Evolutionary conservation across 2,329 filamentous ascomycete species (phyloP).

Genomic region (Chlorencoelia australis): DNA sequence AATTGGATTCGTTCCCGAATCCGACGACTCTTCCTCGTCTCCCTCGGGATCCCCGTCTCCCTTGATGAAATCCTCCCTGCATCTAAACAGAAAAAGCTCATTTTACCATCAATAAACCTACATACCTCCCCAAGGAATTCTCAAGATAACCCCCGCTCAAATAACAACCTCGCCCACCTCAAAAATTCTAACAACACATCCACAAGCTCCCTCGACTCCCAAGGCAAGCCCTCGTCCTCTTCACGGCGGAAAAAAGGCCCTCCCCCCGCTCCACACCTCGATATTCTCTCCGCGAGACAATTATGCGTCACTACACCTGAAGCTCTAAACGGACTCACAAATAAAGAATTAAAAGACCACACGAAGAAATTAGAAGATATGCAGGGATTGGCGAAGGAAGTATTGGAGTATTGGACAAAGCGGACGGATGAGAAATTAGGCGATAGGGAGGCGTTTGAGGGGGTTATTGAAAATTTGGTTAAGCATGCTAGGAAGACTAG

Average conservation of each 20-base stretch:
- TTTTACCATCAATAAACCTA: slow-evolving; percentile 67
- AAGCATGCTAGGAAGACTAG: slow-evolving; percentile 80
- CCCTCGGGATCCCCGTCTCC: slow-evolving; percentile 89
- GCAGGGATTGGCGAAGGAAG: slow-evolving; percentile 61
- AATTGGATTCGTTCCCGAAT: slow-evolving; percentile 98
- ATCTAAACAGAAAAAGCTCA: slow-evolving; percentile 94
- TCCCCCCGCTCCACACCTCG: slow-evolving; percentile 62
- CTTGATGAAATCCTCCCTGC: slow-evolving; percentile 94
- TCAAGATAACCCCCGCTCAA: slow-evolving; percentile 34
- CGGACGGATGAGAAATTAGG: slow-evolving; percentile 76
- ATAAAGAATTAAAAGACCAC: slow-evolving; percentile 65
- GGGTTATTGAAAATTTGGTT: slow-evolving; percentile 92
- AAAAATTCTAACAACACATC: slow-evolving; percentile 40
- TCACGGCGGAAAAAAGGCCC: slow-evolving; percentile 42
- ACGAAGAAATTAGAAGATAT: slow-evolving; percentile 58
- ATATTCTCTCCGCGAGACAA: slow-evolving; percentile 68
- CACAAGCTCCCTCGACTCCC: slow-evolving; percentile 48
- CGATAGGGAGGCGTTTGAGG: slow-evolving; percentile 89
- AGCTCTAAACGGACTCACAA: slow-evolving; percentile 69
- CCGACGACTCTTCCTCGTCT: slow-evolving; percentile 87
- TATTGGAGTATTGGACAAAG: slow-evolving; percentile 83
- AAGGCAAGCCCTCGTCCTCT: slow-evolving; percentile 39
- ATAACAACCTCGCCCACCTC: slow-evolving; percentile 19
- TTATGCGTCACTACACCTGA: slow-evolving; percentile 78
- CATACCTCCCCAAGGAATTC: slow-evolving; percentile 45